A percentile compares a stretch with the other conserved stretches of the same genome.
These are phyloP conservation scores for Skeletonema costatum DNA, from an alignment of 108 stramenopile species.

Conservation along the genomic window DNA sequence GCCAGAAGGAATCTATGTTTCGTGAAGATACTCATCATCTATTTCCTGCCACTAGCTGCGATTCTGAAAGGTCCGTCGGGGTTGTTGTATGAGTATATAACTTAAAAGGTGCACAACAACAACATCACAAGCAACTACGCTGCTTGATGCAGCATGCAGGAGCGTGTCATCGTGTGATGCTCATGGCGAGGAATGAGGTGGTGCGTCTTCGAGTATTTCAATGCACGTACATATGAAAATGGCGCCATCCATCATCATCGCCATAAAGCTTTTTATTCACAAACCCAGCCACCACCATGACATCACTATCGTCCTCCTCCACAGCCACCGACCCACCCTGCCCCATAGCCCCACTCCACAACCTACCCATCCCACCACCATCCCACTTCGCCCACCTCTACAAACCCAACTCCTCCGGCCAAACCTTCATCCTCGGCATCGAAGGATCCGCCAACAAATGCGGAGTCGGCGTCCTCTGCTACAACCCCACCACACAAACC, in stretches of 20 bases:
- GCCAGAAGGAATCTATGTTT: not conserved
- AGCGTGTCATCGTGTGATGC: no score
- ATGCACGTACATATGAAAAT: no score
- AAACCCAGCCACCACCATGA: no score
- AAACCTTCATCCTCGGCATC: conserved; percentile 87
- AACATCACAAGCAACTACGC: no score
- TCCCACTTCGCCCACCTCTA: conserved; percentile 33
- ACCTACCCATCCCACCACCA: conserved; percentile 46
- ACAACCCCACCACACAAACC: conserved; percentile 56
- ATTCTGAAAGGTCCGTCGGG: no score
- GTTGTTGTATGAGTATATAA: no score
- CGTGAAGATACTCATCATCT: not conserved
- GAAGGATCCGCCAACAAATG: conserved; percentile 99
- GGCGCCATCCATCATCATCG: not conserved
- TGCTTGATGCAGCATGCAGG: no score
- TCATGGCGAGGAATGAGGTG: no score
- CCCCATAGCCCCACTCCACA: conserved; percentile 36
- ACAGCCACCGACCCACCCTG: conserved; percentile 51
- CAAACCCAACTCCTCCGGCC: conserved; percentile 26
- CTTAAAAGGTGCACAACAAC: no score
- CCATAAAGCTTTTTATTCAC: no score
- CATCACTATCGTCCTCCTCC: not conserved
- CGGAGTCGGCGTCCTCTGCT: conserved; percentile 93
- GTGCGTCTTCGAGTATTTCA: no score
- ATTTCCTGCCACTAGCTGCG: no score